Percentiles rank a stretch among this genome's conserved stretches.
These are phyloP conservation scores for Meyerozyma sp. DNA, from an alignment of 1,139 yeast species.

Conservation along the genomic window DNA sequence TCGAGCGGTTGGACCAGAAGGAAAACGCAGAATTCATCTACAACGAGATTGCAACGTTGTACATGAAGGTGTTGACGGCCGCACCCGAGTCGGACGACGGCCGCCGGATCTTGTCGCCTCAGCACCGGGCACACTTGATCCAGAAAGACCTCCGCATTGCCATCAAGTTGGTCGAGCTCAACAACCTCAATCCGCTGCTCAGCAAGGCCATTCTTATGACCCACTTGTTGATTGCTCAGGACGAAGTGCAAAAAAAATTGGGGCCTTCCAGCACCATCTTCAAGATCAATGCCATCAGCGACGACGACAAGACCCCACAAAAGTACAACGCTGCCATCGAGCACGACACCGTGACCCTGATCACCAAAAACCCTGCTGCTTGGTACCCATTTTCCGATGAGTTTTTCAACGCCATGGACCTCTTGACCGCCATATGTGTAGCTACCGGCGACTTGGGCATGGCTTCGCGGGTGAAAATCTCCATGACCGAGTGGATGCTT, in stretches of 20 bases:
- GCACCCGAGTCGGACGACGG: conserved; percentile 18
- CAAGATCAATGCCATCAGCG: neutral
- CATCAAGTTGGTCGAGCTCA: conserved; percentile 59
- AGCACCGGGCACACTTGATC: conserved; percentile 52
- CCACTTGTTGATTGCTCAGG: conserved; percentile 63
- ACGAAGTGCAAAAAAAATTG: conserved; percentile 33
- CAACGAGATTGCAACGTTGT: conserved; percentile 61
- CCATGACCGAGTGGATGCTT: conserved; percentile 71
- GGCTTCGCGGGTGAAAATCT: conserved; percentile 59
- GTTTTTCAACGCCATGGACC: conserved; percentile 66
- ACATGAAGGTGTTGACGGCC: conserved; percentile 51
- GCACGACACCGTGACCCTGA: conserved; percentile 14
- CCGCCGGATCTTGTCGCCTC: conserved; percentile 17
- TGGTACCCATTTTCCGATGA: conserved; percentile 77
- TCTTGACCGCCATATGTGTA: conserved; percentile 62
- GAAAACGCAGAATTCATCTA: conserved; percentile 64
- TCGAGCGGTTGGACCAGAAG: conserved; percentile 55
- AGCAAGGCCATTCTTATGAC: conserved; percentile 59
- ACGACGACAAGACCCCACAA: conserved; percentile 3
- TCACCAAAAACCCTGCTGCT: conserved; percentile 37
- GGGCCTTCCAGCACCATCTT: conserved; percentile 9
- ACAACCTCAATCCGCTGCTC: conserved; percentile 42
- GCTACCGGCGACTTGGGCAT: conserved; percentile 60
- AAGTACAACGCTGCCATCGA: conserved; percentile 12
- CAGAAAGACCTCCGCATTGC: conserved; percentile 70